Conservation (phyloP, 768 basidiomycete genomes). For the Thelephora aurantiotincta region DNA sequence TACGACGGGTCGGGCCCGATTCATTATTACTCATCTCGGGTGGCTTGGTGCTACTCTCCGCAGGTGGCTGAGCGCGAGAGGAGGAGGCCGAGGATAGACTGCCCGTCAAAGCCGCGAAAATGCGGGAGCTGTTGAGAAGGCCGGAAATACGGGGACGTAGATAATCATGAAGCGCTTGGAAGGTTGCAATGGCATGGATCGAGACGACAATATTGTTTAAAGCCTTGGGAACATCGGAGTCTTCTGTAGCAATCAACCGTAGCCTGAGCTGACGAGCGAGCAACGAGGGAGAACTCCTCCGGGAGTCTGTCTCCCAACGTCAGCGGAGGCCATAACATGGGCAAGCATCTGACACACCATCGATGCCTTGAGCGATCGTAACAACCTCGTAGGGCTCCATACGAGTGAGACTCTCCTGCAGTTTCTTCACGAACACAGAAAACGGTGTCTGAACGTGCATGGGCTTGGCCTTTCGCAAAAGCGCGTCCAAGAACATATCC, state of each 20-base stretch:
- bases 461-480: conserved; percentile 38
- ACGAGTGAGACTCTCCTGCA: conserved; percentile 89
- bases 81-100: conserved; percentile 44
- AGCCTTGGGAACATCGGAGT: conserved; percentile 75
- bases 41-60: conserved; percentile 14
- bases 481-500: conserved; percentile 67
- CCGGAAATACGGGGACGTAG: conserved; percentile 82
- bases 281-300: conserved; percentile 79
- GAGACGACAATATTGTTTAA: conserved; percentile 89
- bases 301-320: conserved; percentile 44
- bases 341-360: conserved; percentile 36
- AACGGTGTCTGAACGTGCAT: conserved; percentile 44
- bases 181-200: conserved; percentile 95
- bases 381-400: conserved; percentile 95
- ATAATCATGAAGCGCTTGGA: conserved; percentile 95
- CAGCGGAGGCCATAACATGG: not conserved
- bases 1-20: conserved; percentile 35
- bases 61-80: conserved; percentile 16
- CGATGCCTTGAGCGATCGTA: conserved; percentile 70
- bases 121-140: conserved; percentile 52
- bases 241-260: conserved; percentile 79
- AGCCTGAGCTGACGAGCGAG: conserved; percentile 89
- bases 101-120: conserved; percentile 75
- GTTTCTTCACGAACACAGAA: conserved; percentile 76
- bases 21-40: conserved; percentile 10